Percentiles rank a stretch among this genome's conserved stretches.
Conservation (phyloP, 2,329 filamentous ascomycete genomes). For the Dactylella cylindrospora region DNA sequence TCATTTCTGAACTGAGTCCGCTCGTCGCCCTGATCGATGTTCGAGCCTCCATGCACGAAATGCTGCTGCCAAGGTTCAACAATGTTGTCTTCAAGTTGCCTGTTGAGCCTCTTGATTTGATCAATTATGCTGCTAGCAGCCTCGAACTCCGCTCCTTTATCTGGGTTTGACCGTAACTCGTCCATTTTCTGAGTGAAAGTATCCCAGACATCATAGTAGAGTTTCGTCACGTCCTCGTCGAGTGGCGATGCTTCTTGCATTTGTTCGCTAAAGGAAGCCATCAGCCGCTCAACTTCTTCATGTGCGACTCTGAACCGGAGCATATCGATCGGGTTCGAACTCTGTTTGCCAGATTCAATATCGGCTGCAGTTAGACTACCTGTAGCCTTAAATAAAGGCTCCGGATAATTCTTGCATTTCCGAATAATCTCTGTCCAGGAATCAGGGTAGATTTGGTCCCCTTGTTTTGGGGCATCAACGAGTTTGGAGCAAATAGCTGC, state of each 20-base stretch:
- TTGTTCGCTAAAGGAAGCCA: not conserved
- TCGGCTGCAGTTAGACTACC: conserved; percentile 1
- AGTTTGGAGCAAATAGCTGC: conserved; percentile 60
- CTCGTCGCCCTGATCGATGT: not conserved
- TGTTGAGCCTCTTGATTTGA: not conserved
- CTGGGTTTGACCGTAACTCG: too few relatives aligned
- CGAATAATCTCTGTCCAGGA: not conserved
- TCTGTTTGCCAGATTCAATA: not conserved
- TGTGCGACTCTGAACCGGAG: conserved; percentile 9
- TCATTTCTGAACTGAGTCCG: not conserved
- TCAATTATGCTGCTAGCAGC: not conserved
- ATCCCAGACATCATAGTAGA: not conserved
- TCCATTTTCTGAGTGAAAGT: too few relatives aligned
- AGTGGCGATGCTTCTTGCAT: not conserved
- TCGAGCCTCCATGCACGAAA: not conserved
- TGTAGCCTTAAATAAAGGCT: conserved; percentile 29
- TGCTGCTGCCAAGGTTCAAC: not conserved
- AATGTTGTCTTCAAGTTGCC: not conserved
- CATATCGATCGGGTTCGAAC: conserved; percentile 13
- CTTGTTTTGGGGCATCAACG: conserved; percentile 63
- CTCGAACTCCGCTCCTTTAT: too few relatives aligned
- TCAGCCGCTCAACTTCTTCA: not conserved
- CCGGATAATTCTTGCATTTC: not conserved
- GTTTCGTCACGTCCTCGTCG: not conserved
- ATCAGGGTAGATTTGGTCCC: conserved; percentile 55